Evolutionary conservation across 2,329 filamentous ascomycete genomes (phyloP).

Genomic region (Cladophialophora bantiana): DNA sequence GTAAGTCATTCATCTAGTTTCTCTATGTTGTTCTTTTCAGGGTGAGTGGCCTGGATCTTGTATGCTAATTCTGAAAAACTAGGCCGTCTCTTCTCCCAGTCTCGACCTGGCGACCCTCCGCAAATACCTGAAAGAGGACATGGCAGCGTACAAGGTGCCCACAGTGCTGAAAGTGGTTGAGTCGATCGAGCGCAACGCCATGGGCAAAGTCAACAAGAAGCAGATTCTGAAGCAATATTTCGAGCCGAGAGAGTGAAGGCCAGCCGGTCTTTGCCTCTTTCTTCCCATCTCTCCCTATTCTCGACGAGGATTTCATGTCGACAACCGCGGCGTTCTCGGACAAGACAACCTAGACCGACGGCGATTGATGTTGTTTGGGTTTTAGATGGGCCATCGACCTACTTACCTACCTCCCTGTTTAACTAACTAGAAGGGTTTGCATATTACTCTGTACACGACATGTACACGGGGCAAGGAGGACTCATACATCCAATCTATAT

Average conservation of each 20-base stretch:
- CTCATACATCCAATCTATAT: no score
- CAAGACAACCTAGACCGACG: no score
- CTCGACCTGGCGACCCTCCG: conserved; percentile 46
- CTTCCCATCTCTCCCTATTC: no score
- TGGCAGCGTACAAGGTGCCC: conserved; percentile 92
- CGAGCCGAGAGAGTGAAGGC: conserved; percentile 26
- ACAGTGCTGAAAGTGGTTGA: conserved; percentile 83
- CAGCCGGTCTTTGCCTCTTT: no score
- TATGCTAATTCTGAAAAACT: not conserved
- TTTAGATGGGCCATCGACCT: no score
- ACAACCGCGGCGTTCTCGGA: no score
- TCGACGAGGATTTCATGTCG: no score
- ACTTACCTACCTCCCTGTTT: no score
- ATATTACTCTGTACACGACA: no score
- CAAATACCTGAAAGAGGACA: conserved; percentile 64
- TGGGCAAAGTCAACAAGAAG: conserved; percentile 80
- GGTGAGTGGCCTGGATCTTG: not conserved
- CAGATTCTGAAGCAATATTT: conserved; percentile 58
- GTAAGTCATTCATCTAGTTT: conserved; percentile 12
- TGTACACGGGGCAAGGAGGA: no score
- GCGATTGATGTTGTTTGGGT: no score
- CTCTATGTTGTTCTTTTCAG: not conserved
- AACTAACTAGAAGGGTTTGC: no score
- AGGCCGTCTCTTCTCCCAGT: conserved; percentile 1
- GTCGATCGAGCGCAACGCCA: conserved; percentile 86